These are phyloP conservation scores for Ambrosiella cleistominuta DNA, from an alignment of 2,329 filamentous ascomycete genomes.

Conservation along the genomic window DNA sequence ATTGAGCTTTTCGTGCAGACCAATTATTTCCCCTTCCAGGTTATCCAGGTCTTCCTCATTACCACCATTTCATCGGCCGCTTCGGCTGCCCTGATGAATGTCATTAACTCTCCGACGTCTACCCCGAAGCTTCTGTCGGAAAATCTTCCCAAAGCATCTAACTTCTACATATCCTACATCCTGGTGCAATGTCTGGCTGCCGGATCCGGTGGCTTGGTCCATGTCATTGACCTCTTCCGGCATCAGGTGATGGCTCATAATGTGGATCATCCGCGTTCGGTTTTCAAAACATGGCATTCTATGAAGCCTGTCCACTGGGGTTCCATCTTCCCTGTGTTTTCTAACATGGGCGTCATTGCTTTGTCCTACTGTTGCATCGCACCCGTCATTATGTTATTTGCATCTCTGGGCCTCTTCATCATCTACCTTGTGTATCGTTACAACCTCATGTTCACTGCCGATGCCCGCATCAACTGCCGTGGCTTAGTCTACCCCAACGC, in stretches of 20 bases:
- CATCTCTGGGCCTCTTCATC: slow-evolving; percentile 56
- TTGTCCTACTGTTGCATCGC: slow-evolving; percentile 78
- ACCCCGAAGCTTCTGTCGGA: slow-evolving; percentile 37
- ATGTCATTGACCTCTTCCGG: slow-evolving; percentile 44
- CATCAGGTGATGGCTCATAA: slow-evolving; percentile 48
- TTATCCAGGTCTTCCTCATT: slow-evolving; percentile 72
- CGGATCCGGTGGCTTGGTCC: slow-evolving; percentile 56
- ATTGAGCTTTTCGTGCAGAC: slow-evolving; percentile 65
- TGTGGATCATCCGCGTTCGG: slow-evolving; percentile 60
- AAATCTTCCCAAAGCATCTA: slow-evolving; percentile 59
- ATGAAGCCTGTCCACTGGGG: slow-evolving; percentile 68
- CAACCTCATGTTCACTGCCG: slow-evolving; percentile 75
- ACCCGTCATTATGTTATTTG: slow-evolving; percentile 68
- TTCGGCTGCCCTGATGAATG: slow-evolving; percentile 43
- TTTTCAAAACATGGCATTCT: slow-evolving; percentile 61
- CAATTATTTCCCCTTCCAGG: slow-evolving; percentile 64
- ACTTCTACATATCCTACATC: slow-evolving; percentile 86
- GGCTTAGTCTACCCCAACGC: slow-evolving; percentile 77
- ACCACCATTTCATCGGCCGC: slow-evolving; percentile 62
- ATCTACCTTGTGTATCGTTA: slow-evolving; percentile 84
- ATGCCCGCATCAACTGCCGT: slow-evolving; percentile 69
- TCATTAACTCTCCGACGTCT: slow-evolving; percentile 26
- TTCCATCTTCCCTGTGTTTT: slow-evolving; percentile 63
- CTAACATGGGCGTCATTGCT: slow-evolving; percentile 63
- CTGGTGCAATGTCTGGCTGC: slow-evolving; percentile 77